Base-by-base conservation (phyloP, 495 filamentous ascomycete species). In the Penicillium manginii region DNA sequence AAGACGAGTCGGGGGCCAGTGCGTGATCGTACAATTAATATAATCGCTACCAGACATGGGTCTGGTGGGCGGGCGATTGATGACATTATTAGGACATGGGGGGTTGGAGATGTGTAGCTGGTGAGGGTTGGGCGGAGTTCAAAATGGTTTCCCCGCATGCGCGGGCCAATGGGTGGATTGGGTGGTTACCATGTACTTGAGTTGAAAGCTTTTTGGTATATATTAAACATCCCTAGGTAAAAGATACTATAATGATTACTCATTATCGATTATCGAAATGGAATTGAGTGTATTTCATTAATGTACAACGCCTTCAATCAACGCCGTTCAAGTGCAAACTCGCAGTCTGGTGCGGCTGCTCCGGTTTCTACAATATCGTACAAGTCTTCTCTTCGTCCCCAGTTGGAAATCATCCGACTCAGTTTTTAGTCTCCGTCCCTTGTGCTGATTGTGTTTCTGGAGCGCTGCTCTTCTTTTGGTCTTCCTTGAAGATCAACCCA, bases 1-100 rank as follows among this genome's bases (percentile, higher is more conserved):
- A 96, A 97, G 65, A 96, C 88, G 68, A 96, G 89, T 47, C 84
- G 82, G 23, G 92, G 90, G 6, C 92, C 92, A 60, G 90, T 88
- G 52, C 87, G 86, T 6, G 91, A 90, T 57, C 90, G 85, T 52
- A 90, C 87, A 61, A 96, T 88, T 35, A 97, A 84, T 40, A 96
- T 82, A 47, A 90, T 82, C 5, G 91, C 91, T 58, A 96, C 83
- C 39, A 92, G 88, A 62, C 89, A 84, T 37, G 81, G 78, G 64
- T 84, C 81, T 59, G 81, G 79, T 40, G 80, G 80, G 12, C 79
- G 77, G 12, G 75, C 74, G 59, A 78, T 76, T 19, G 78, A 78
- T 32, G 78, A 77, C 81, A 84, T 84, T 46, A 48, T 55, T 40
- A 39, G 22, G 56, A 61, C 55, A 55, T 52, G 35, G 42, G 23